These are phyloP conservation scores for Nakazawaea ishiwadae DNA, from an alignment of 805 yeast species.

Conservation along the genomic window DNA sequence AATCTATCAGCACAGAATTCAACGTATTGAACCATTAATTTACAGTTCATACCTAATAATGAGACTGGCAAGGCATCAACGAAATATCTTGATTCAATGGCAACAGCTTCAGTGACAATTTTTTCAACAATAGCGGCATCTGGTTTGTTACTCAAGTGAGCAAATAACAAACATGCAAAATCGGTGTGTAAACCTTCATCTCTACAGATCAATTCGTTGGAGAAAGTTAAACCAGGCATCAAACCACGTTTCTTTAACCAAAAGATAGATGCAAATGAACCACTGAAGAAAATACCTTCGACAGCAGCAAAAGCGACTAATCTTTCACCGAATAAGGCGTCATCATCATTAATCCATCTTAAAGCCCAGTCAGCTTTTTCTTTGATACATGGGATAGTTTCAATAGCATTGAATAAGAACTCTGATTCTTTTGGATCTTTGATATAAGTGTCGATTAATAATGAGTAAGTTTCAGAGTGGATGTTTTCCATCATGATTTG, in stretches of 20 bases:
- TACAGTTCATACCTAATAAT: slow-evolving; percentile 90
- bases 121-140: slow-evolving; percentile 69
- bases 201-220: slow-evolving; percentile 95
- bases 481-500: slow-evolving; percentile 99
- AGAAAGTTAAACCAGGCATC: slow-evolving; percentile 98
- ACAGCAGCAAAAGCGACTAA: slow-evolving; percentile 98
- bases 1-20: slow-evolving; percentile 97
- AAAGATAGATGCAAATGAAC: slow-evolving; percentile 96
- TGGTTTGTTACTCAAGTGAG: slow-evolving; percentile 91
- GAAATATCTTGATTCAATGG: slow-evolving; percentile 89
- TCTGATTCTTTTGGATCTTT: slow-evolving; percentile 94
- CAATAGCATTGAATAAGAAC: slow-evolving; percentile 90
- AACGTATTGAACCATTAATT: slow-evolving; percentile 95
- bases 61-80: slow-evolving; percentile 93
- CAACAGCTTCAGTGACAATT: slow-evolving; percentile 93
- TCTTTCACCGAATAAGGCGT: slow-evolving; percentile 91
- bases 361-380: slow-evolving; percentile 99
- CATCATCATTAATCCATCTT: slow-evolving; percentile 89
- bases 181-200: slow-evolving; percentile 99
- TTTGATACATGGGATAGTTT: slow-evolving; percentile 91
- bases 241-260: slow-evolving; percentile 99
- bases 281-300: slow-evolving; percentile 97
- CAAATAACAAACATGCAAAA: slow-evolving; percentile 92
- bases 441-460: slow-evolving; percentile 90
- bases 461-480: slow-evolving; percentile 95